phyloP scores from a whole-genome alignment of 208 protist genomes.

The Acanthamoeba lenticulata region DNA sequence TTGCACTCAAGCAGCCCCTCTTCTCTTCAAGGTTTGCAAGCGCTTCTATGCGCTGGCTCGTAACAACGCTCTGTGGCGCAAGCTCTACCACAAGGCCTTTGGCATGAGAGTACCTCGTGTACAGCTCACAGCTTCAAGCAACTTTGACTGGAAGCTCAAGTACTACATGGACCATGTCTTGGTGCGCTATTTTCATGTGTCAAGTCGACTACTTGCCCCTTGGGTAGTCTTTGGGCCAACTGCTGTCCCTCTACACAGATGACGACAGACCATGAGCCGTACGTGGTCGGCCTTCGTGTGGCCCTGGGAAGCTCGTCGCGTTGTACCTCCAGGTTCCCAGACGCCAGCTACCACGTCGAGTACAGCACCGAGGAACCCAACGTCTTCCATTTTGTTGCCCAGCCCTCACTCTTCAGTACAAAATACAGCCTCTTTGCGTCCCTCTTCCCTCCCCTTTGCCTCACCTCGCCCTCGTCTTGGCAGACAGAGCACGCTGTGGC shows the following conservation, averaged over 20 bases:
- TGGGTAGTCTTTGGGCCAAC: background rate
- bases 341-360: background rate
- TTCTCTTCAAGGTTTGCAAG: background rate
- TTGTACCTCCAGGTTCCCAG: background rate
- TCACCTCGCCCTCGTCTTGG: background rate
- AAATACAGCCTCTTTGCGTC: background rate
- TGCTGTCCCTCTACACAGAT: background rate
- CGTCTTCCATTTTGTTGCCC: background rate
- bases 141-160: slow-evolving; percentile 14
- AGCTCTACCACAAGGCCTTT: background rate
- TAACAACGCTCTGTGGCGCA: background rate
- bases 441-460: background rate
- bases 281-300: background rate
- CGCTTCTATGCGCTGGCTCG: slow-evolving; percentile 3
- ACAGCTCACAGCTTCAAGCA: background rate
- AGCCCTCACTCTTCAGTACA: background rate
- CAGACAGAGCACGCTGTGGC: background rate
- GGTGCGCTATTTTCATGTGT: background rate
- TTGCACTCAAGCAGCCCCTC: background rate
- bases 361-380: background rate
- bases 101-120: background rate
- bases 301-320: background rate
- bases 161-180: background rate
- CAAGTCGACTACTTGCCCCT: background rate
- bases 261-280: background rate